These are phyloP conservation scores for Hypoxylon sp. DNA, from an alignment of 2,329 filamentous ascomycete species.

Conservation along the genomic window DNA sequence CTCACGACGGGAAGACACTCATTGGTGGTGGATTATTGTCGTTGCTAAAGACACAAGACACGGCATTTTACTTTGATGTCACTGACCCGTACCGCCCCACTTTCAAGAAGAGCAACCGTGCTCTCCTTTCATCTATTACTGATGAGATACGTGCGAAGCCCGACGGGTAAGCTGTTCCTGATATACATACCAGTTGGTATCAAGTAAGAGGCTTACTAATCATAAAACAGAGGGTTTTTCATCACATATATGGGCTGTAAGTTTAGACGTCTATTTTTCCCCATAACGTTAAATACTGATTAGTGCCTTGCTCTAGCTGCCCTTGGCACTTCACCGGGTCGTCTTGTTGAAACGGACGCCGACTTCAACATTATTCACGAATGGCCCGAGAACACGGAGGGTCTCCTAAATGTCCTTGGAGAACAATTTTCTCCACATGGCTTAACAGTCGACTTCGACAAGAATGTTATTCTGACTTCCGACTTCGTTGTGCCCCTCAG, in stretches of 20 bases:
- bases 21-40: constrained; percentile 72
- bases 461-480: constrained; percentile 71
- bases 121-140: constrained; percentile 70
- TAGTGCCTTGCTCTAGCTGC: constrained; percentile 54
- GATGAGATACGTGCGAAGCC: constrained; percentile 76
- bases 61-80: constrained; percentile 74
- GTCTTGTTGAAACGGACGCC: constrained; percentile 72
- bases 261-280: constrained; percentile 3
- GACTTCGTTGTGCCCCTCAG: constrained; percentile 75
- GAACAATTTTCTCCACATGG: constrained; percentile 75
- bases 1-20: constrained; percentile 70
- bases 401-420: constrained; percentile 69
- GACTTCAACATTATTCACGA: constrained; percentile 73
- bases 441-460: constrained; percentile 70
- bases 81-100: constrained; percentile 70
- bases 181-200: neutral
- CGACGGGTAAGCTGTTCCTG: constrained; percentile 60
- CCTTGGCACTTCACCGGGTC: constrained; percentile 70
- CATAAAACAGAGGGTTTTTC: constrained; percentile 64
- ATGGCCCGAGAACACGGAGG: constrained; percentile 70
- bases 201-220: neutral
- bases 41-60: constrained; percentile 73
- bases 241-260: constrained; percentile 73
- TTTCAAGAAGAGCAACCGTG: constrained; percentile 73
- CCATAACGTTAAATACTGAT: neutral